A percentile compares a stretch with the other conserved stretches of the same genome.
Conservation (phyloP, 2,329 filamentous ascomycete species). For the Hypocrella siamensis region DNA sequence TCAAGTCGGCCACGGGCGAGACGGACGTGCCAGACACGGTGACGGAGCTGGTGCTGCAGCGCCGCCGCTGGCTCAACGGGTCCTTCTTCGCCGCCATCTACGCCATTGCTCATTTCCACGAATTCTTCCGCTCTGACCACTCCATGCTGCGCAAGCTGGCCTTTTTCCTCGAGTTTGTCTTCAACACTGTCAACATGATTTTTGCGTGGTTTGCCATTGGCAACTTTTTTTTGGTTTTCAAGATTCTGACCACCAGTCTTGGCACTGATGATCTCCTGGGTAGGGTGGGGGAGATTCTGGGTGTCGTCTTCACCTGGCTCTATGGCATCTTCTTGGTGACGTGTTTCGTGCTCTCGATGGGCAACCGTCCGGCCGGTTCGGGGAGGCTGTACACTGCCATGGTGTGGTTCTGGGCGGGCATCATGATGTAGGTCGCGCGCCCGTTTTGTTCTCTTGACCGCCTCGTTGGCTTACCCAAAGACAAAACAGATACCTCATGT, state of each 20-base stretch:
- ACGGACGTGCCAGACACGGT: conserved; percentile 93
- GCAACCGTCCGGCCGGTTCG: conserved; percentile 87
- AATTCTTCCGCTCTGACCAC: conserved; percentile 89
- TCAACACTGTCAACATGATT: conserved; percentile 92
- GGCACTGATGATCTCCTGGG: conserved; percentile 55
- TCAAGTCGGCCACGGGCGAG: conserved; percentile 93
- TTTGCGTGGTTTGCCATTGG: conserved; percentile 98
- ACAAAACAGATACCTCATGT: conserved; percentile 59
- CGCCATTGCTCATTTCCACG: conserved; percentile 84
- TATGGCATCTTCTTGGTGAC: conserved; percentile 85
- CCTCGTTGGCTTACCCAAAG: not conserved
- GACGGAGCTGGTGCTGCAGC: conserved; percentile 87
- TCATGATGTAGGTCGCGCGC: conserved; percentile 59
- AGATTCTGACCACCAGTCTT: conserved; percentile 82
- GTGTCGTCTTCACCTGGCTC: conserved; percentile 88
- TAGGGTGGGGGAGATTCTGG: conserved; percentile 61
- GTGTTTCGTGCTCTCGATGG: conserved; percentile 87
- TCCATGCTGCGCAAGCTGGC: conserved; percentile 74
- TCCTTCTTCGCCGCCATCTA: conserved; percentile 98
- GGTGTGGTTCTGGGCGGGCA: conserved; percentile 95
- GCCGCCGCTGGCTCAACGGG: conserved; percentile 93
- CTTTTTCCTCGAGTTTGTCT: conserved; percentile 84
- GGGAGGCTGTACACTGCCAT: conserved; percentile 90
- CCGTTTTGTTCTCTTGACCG: not conserved
- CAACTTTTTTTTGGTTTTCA: conserved; percentile 98